These are phyloP conservation scores for Pyricularia pennisetigena DNA, from an alignment of 2,329 filamentous ascomycete genomes.

Conservation along the genomic window DNA sequence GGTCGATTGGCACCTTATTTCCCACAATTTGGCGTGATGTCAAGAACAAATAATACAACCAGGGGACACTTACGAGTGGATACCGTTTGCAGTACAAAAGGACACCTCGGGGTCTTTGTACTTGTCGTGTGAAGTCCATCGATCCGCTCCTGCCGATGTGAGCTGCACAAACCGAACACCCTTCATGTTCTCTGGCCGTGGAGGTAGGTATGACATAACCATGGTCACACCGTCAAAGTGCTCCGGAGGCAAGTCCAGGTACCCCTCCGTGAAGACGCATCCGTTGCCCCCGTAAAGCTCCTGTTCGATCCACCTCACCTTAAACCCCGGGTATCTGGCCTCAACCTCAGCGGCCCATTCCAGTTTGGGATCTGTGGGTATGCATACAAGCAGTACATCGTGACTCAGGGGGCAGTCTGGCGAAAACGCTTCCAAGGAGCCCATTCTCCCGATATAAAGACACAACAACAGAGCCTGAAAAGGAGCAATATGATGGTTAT, in stretches of 20 bases:
- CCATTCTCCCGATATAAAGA: neutral
- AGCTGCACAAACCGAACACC: slow-evolving; percentile 34
- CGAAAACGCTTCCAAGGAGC: neutral
- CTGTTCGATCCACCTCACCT: slow-evolving; percentile 11
- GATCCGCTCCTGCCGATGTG: slow-evolving; percentile 31
- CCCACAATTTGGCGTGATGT: neutral
- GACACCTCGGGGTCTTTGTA: slow-evolving; percentile 23
- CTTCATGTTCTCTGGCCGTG: slow-evolving; percentile 19
- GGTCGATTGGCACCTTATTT: neutral
- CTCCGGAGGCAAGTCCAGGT: slow-evolving; percentile 15
- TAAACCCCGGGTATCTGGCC: slow-evolving; percentile 8
- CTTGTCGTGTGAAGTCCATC: slow-evolving; percentile 23
- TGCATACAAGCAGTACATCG: slow-evolving; percentile 29
- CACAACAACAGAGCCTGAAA: neutral
- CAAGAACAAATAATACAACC: neutral
- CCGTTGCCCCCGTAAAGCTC: neutral
- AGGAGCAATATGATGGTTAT: neutral
- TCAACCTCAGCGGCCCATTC: slow-evolving; percentile 24
- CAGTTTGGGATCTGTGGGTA: slow-evolving; percentile 19
- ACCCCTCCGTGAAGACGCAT: neutral
- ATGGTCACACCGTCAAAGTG: slow-evolving; percentile 31
- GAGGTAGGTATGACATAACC: slow-evolving; percentile 21
- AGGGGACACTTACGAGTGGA: slow-evolving; percentile 26
- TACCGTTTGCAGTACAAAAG: slow-evolving; percentile 31
- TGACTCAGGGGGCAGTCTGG: slow-evolving; percentile 15